A percentile compares a stretch with the other conserved stretches of the same genome.
These are phyloP conservation scores for Termitomyces sp. DNA, from an alignment of 768 basidiomycete species.

Conservation along the genomic window DNA sequence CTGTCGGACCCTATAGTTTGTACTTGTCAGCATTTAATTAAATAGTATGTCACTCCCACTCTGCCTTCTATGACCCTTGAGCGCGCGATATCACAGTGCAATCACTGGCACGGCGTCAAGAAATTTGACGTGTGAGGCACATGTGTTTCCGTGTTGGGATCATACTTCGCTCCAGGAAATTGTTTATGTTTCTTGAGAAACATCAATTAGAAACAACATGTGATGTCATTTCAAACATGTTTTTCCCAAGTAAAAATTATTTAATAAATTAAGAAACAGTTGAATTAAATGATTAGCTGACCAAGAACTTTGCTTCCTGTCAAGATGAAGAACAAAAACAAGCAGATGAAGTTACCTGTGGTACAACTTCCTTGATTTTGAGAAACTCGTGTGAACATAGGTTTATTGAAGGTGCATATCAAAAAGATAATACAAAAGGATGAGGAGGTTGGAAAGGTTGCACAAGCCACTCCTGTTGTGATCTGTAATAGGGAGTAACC, in stretches of 20 bases:
- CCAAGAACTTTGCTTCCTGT: not conserved
- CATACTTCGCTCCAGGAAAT: not conserved
- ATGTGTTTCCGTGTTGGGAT: conserved; percentile 6
- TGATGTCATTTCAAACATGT: no score
- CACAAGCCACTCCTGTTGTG: conserved; percentile 92
- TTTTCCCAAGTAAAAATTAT: not conserved
- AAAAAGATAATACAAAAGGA: conserved; percentile 99
- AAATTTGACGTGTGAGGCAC: conserved; percentile 3
- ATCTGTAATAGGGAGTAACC: no score
- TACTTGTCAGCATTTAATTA: not conserved
- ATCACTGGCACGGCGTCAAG: no score
- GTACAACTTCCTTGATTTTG: conserved; percentile 37
- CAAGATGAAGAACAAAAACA: conserved; percentile 85
- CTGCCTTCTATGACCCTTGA: not conserved
- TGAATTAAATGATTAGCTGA: no score
- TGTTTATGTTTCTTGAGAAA: no score
- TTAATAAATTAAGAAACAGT: no score
- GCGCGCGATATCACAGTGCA: not conserved
- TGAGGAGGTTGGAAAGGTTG: conserved; percentile 97
- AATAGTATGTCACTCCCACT: no score
- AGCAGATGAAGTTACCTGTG: conserved; percentile 87
- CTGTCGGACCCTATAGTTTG: no score
- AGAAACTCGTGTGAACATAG: not conserved
- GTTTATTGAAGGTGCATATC: conserved; percentile 77
- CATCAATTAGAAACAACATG: no score